Conservation (phyloP, 2,329 filamentous ascomycete species). For the Colletotrichum sp. region DNA sequence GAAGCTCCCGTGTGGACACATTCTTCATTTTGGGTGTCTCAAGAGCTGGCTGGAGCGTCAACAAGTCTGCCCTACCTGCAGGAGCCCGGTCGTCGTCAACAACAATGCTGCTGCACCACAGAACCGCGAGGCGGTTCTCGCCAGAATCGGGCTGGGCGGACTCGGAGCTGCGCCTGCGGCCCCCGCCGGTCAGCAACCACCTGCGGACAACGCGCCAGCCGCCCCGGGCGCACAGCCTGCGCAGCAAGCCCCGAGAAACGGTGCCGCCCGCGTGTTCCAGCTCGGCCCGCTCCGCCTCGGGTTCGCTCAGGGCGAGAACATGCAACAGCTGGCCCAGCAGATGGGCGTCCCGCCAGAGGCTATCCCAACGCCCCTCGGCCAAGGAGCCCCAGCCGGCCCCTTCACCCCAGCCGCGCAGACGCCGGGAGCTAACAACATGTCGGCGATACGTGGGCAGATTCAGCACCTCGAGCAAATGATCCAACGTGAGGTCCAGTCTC, state of each 20-base stretch:
- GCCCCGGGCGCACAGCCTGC: conserved; percentile 18
- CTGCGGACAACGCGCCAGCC: conserved; percentile 27
- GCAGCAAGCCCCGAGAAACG: conserved; percentile 29
- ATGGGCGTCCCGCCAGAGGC: conserved; percentile 50
- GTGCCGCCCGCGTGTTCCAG: conserved; percentile 68
- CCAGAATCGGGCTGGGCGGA: conserved; percentile 31
- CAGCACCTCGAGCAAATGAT: conserved; percentile 72
- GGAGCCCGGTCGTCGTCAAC: conserved; percentile 77
- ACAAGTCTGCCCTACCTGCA: conserved; percentile 95
- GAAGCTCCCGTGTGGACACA: conserved; percentile 95
- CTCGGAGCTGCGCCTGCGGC: conserved; percentile 18
- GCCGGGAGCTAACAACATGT: conserved; percentile 33
- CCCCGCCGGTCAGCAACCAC: conserved; percentile 37
- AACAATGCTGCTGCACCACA: conserved; percentile 32
- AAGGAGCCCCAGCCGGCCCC: conserved; percentile 11
- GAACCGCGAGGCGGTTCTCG: conserved; percentile 39
- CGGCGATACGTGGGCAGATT: conserved; percentile 63
- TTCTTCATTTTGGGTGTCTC: conserved; percentile 91
- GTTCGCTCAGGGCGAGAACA: conserved; percentile 74
- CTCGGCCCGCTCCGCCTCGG: conserved; percentile 77
- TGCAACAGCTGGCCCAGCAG: conserved; percentile 71
- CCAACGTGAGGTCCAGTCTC: conserved; percentile 66
- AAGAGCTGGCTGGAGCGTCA: conserved; percentile 97
- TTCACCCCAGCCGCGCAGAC: conserved; percentile 23
- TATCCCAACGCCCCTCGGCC: conserved; percentile 15